A percentile compares a stretch with the other conserved stretches of the same genome.
These are phyloP conservation scores for Talaromyces piceae DNA, from an alignment of 2,329 filamentous ascomycete species.

Conservation along the genomic window DNA sequence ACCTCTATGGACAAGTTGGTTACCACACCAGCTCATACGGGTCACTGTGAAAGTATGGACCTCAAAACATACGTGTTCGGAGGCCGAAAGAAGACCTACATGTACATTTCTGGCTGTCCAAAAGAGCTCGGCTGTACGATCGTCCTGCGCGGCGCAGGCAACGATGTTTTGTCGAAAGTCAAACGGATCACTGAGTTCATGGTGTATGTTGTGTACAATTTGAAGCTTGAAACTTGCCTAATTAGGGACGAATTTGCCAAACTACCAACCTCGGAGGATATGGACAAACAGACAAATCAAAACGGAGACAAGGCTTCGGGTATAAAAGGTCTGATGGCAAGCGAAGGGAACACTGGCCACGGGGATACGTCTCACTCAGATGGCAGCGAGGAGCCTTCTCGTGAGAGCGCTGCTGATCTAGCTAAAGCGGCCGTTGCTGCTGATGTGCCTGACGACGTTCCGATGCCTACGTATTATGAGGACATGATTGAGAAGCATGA, in stretches of 20 bases:
- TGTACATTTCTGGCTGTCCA: constrained; percentile 85
- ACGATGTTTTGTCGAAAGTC: constrained; percentile 63
- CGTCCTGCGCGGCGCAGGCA: constrained; percentile 73
- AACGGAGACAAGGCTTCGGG: constrained; percentile 8
- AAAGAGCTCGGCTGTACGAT: constrained; percentile 93
- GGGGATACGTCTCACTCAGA: constrained; percentile 13
- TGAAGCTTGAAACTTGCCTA: constrained; percentile 89
- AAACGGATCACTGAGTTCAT: constrained; percentile 97
- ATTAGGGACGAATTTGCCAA: constrained; percentile 89
- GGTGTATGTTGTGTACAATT: constrained; percentile 97
- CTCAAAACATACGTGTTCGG: constrained; percentile 90
- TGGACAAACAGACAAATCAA: constrained; percentile 16
- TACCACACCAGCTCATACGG: constrained; percentile 65
- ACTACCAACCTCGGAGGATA: constrained; percentile 57
- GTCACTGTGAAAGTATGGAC: constrained; percentile 79
- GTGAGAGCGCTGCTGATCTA: constrained; percentile 14
- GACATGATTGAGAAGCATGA: constrained; percentile 91
- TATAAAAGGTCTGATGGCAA: constrained; percentile 4
- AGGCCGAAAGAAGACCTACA: constrained; percentile 84
- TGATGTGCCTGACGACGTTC: constrained; percentile 66
- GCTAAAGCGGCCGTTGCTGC: constrained; percentile 17
- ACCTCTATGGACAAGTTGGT: constrained; percentile 92
- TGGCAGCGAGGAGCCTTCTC: constrained; percentile 12
- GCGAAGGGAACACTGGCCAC: constrained; percentile 6
- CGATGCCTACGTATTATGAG: constrained; percentile 87